Conservation (phyloP, 805 yeast genomes). For the Clavispora fructus region DNA sequence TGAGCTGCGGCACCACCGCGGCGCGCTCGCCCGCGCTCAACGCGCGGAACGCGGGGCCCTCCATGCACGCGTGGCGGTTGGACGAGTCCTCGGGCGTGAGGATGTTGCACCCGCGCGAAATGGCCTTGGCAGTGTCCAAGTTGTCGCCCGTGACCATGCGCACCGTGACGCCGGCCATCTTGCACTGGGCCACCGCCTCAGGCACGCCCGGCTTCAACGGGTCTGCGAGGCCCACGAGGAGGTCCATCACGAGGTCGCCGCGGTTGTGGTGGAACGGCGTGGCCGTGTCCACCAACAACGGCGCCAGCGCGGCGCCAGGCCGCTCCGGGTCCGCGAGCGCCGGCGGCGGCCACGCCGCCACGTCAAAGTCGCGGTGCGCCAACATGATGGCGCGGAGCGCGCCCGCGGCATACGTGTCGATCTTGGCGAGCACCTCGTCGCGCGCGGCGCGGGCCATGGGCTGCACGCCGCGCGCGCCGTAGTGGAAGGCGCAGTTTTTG, state of each 20-base stretch:
- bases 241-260: slow-evolving; percentile 31
- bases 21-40: slow-evolving; percentile 53
- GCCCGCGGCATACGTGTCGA: slow-evolving; percentile 57
- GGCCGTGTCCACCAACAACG: slow-evolving; percentile 21
- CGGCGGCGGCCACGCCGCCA: slow-evolving; percentile 64
- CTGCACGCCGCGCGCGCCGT: slow-evolving; percentile 23
- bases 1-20: slow-evolving; percentile 62
- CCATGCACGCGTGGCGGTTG: slow-evolving; percentile 67
- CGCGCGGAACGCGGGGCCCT: slow-evolving; percentile 85
- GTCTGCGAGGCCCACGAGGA: slow-evolving; percentile 89
- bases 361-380: slow-evolving; percentile 68
- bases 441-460: slow-evolving; percentile 26
- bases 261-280: slow-evolving; percentile 7
- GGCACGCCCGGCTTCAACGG: slow-evolving; percentile 88
- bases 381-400: slow-evolving; percentile 88
- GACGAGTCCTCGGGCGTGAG: slow-evolving; percentile 46
- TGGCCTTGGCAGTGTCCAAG: slow-evolving; percentile 84
- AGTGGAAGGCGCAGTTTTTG: slow-evolving; percentile 46
- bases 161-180: slow-evolving; percentile 87
- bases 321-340: slow-evolving; percentile 30
- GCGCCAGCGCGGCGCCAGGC: slow-evolving; percentile 36
- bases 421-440: slow-evolving; percentile 26
- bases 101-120: slow-evolving; percentile 83
- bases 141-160: slow-evolving; percentile 99
- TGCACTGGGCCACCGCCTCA: slow-evolving; percentile 84